A percentile compares a stretch with the other conserved stretches of the same genome.
Conservation (phyloP, 2,329 filamentous ascomycete genomes). For the Colletotrichum sp. region DNA sequence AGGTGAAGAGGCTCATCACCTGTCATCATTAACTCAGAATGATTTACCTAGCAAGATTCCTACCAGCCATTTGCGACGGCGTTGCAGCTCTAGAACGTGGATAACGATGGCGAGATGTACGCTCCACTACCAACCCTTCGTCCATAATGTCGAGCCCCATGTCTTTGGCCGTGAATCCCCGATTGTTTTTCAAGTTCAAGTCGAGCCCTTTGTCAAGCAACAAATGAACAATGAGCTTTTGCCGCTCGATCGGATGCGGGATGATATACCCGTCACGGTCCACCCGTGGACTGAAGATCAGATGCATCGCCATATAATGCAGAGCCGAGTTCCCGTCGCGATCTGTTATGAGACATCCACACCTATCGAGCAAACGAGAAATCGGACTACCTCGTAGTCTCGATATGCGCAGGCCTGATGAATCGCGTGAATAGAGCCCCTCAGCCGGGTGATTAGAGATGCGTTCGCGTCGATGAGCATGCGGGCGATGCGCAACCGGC, state of each 20-base stretch:
- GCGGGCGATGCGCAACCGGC: neutral
- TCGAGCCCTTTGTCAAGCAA: rapidly evolving
- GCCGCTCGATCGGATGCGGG: neutral
- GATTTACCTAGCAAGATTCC: too few relatives aligned
- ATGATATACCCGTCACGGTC: too few relatives aligned
- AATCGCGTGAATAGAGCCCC: neutral
- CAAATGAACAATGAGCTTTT: rapidly evolving
- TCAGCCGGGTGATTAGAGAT: neutral
- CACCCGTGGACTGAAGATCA: too few relatives aligned
- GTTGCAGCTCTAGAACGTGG: too few relatives aligned
- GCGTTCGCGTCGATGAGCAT: neutral
- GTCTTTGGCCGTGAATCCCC: neutral
- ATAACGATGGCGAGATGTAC: rapidly evolving
- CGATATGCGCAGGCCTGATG: neutral
- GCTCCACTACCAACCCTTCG: too few relatives aligned
- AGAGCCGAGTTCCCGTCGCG: neutral
- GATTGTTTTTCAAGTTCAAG: neutral
- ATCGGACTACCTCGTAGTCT: rapidly evolving
- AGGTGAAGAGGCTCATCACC: too few relatives aligned
- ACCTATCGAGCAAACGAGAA: neutral
- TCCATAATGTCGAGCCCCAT: neutral
- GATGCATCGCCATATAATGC: neutral
- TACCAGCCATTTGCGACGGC: too few relatives aligned
- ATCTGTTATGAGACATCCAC: neutral
- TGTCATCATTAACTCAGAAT: too few relatives aligned